phyloP scores from a whole-genome alignment of 768 basidiomycete genomes.

The Calocera cornea region DNA sequence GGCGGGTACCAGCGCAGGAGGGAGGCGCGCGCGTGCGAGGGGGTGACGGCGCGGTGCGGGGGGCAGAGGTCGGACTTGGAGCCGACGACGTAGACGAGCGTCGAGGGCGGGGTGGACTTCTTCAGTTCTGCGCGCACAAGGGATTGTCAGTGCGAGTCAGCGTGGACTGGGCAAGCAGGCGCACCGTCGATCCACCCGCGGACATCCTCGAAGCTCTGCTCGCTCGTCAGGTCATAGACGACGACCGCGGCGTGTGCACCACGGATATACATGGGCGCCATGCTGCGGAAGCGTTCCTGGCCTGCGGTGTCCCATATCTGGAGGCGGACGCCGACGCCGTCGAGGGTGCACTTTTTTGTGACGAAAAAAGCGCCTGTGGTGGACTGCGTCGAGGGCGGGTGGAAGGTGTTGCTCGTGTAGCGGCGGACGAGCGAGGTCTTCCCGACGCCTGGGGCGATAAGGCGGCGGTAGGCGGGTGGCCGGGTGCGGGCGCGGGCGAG shows the following conservation, averaged over 20 bases:
- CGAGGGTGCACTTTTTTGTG: conserved; percentile 77
- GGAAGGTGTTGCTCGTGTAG: conserved; percentile 83
- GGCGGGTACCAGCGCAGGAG: conserved; percentile 83
- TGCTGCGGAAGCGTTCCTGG: conserved; percentile 11
- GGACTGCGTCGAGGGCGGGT: conserved; percentile 74
- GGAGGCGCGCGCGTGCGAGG: conserved; percentile 70
- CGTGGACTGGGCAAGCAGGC: conserved; percentile 13
- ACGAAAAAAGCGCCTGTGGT: conserved; percentile 91
- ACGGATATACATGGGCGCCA: conserved; percentile 96
- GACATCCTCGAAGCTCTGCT: conserved; percentile 76
- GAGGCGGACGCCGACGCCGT: conserved; percentile 65
- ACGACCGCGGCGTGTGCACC: conserved; percentile 89
- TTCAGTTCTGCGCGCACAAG: conserved; percentile 49
- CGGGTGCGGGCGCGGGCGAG: no score
- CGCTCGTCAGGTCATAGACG: conserved; percentile 90
- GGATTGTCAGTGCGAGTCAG: conserved; percentile 5
- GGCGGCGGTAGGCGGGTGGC: neutral
- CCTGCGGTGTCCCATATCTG: conserved; percentile 21
- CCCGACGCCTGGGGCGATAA: conserved; percentile 51
- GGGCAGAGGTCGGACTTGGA: conserved; percentile 41
- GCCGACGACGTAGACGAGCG: conserved; percentile 88
- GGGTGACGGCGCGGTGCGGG: conserved; percentile 17
- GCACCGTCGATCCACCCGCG: conserved; percentile 78
- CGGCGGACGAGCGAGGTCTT: conserved; percentile 84
- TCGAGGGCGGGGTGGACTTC: conserved; percentile 73